phyloP scores from a whole-genome alignment of 1,284 basidiomycete genomes.

The Coriolopsis trogii region DNA sequence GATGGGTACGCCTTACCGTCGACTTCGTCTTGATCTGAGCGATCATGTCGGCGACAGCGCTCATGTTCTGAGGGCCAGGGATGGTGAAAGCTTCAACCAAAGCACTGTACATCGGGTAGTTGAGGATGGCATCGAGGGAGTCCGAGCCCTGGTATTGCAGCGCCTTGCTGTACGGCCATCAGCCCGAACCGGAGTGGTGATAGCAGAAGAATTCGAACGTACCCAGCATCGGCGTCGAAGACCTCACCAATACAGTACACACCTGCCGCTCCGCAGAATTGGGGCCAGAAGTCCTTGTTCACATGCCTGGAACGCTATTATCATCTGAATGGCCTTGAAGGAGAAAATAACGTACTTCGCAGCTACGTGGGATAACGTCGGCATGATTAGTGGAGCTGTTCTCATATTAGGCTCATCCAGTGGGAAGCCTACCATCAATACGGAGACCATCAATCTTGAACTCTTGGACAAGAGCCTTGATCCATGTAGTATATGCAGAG shows the following conservation, averaged over 20 bases:
- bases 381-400: not conserved
- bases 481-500: slow-evolving; percentile 62
- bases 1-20: slow-evolving; percentile 25
- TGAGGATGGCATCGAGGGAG: slow-evolving; percentile 51
- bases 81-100: slow-evolving; percentile 41
- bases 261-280: slow-evolving; percentile 71
- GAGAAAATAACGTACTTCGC: slow-evolving; percentile 48
- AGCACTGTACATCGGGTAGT: slow-evolving; percentile 57
- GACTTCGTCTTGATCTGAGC: slow-evolving; percentile 36
- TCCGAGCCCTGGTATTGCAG: slow-evolving; percentile 36
- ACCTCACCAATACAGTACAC: slow-evolving; percentile 90
- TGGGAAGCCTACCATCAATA: slow-evolving; percentile 57
- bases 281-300: slow-evolving; percentile 68
- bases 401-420: no score
- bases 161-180: slow-evolving; percentile 30
- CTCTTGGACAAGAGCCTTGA: slow-evolving; percentile 61
- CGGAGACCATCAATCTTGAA: slow-evolving; percentile 76
- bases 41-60: slow-evolving; percentile 35
- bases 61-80: slow-evolving; percentile 38
- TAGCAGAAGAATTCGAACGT: slow-evolving; percentile 26
- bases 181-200: no score
- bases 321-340: not conserved
- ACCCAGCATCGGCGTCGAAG: slow-evolving; percentile 62
- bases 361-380: slow-evolving; percentile 17
- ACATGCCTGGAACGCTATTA: slow-evolving; percentile 51